Evolutionary conservation across 257 asterid genomes (phyloP), one percentile per base, ranked within the genome.

Genomic region (Fraxinus americana): DNA sequence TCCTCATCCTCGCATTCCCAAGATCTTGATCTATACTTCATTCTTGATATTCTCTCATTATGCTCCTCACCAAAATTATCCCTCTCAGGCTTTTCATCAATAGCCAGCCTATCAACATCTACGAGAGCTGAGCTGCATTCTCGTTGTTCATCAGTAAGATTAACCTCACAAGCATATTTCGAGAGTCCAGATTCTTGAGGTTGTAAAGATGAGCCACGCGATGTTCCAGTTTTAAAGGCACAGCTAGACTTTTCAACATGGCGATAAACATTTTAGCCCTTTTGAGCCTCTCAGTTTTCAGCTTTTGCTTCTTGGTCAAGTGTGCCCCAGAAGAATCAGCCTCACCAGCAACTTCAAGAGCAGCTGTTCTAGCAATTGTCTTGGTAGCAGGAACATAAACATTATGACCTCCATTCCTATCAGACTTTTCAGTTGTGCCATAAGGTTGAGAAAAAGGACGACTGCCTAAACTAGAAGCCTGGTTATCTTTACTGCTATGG

Each of bases 261-360:
- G 98, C 86, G 36, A 93, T 94, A 86, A 96, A 96, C 96, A 89
- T 86, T 80, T 92, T 96, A 35, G 97, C 99, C 90, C 88, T 89
- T 90, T 84, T 92, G 75, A 89, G 87, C 85, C 97, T 89, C 88
- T 92, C 98, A 25, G 98, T 97, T 84, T 90, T 93, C 81, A 87
- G 84, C 86, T 86, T 90, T 88, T 90, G 92, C 83, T 96, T 98
- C 79, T 86, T 82, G 70, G 87, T 87, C 88, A 90, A 70, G 76
- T 77, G 87, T 54, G 80, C 71, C 71, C 80, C 91, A 57, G 92
- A 80, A 71, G 87, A 85, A 71, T 85, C 88, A 50, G 83, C 80
- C 52, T 82, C 85, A 57, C 70, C 45, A 17, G 82, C 79, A 74
- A 80, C 83, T 75, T 77, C 90, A 19, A 35, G 57, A 52, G 84